Conservation (phyloP, 2,329 filamentous ascomycete genomes). For the Pseudogymnoascus sp. region DNA sequence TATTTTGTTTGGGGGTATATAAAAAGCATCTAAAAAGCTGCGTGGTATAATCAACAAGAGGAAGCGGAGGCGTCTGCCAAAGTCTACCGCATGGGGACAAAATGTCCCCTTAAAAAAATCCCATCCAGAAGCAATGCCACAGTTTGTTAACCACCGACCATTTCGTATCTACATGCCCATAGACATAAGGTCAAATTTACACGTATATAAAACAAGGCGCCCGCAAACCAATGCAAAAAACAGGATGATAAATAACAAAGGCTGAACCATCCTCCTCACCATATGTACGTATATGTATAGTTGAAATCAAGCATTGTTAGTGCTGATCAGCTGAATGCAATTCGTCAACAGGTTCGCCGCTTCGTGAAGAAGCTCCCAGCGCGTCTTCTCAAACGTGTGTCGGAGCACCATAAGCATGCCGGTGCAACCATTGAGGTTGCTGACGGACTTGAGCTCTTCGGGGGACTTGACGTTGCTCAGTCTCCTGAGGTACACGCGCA, state of each 20-base stretch:
- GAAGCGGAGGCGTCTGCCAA: not conserved
- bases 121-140: not conserved
- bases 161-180: conserved; percentile 1
- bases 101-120: not conserved
- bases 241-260: not conserved
- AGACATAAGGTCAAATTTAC: not conserved
- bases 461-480: conserved; percentile 67
- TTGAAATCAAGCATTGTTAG: not conserved
- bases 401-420: conserved; percentile 75
- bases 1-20: conserved; percentile 7
- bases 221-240: conserved; percentile 3
- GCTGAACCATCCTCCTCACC: not conserved
- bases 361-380: conserved; percentile 90
- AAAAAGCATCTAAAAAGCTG: conserved; percentile 7
- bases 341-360: conserved; percentile 73
- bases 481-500: conserved; percentile 69
- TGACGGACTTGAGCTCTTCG: conserved; percentile 65
- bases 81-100: not conserved
- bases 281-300: conserved; percentile 4
- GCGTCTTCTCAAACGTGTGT: conserved; percentile 71
- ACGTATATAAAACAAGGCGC: not conserved
- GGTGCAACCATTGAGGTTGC: conserved; percentile 74
- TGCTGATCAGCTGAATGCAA: conserved; percentile 56
- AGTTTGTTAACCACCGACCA: not conserved
- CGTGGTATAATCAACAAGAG: conserved; percentile 1